Evolutionary conservation across 2,329 filamentous ascomycete species (phyloP).

Genomic region (Chaetoscypha palmicola): DNA sequence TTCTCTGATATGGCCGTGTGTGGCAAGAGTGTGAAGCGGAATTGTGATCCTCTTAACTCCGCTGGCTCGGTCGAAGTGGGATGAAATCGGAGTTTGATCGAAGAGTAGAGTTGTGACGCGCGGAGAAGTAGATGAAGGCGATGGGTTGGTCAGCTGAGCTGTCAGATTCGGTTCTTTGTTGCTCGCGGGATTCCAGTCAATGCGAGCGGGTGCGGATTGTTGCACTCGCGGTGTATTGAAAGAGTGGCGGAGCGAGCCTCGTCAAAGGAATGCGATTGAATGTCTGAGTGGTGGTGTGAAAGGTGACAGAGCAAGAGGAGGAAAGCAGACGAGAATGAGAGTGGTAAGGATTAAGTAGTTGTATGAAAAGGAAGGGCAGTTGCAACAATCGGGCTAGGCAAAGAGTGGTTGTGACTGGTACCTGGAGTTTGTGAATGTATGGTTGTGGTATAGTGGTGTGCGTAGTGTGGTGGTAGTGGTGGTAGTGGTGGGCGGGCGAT

Average conservation of each 20-base stretch:
- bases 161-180: conserved; percentile 27
- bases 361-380: background rate
- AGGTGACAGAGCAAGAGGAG: conserved; percentile 1
- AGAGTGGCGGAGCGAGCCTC: conserved; percentile 2
- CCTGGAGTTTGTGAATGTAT: conserved; percentile 3
- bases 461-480: conserved; percentile 1
- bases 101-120: conserved; percentile 3
- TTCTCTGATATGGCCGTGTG: conserved; percentile 16
- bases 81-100: conserved; percentile 11
- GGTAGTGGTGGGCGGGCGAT: conserved; percentile 1
- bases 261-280: conserved; percentile 18
- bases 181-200: conserved; percentile 23
- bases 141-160: conserved; percentile 22
- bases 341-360: conserved; percentile 5
- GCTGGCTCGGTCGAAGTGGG: conserved; percentile 9
- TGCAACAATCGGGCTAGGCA: conserved; percentile 3
- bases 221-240: conserved; percentile 7
- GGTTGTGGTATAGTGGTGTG: background rate
- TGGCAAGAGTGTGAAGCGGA: conserved; percentile 19
- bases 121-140: conserved; percentile 6
- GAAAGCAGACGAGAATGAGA: conserved; percentile 14
- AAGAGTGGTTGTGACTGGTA: conserved; percentile 7
- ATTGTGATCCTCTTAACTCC: conserved; percentile 21
- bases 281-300: conserved; percentile 2
- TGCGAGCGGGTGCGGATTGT: conserved; percentile 14